Percentiles rank a stretch among this genome's conserved stretches.
Evolutionary conservation across 225 moss, liverwort and hornwort species (phyloP).

Genomic region (Antitrichia curtipendula): DNA sequence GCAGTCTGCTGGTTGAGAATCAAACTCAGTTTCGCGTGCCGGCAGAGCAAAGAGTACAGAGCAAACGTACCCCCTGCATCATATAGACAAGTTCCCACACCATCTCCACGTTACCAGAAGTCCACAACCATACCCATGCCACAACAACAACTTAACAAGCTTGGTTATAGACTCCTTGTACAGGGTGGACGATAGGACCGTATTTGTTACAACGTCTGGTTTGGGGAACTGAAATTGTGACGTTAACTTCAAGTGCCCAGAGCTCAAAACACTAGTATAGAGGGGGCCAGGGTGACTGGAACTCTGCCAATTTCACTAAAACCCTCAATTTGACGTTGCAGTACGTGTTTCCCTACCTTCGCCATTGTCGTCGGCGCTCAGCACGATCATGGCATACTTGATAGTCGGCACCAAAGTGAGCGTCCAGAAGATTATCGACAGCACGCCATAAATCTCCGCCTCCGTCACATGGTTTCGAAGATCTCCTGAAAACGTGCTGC

Average conservation of each 20-base stretch:
- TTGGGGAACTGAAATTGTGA: not conserved
- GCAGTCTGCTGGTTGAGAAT: slow-evolving; percentile 66
- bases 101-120: not conserved
- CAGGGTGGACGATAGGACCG: not conserved
- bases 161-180: not conserved
- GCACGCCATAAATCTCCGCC: slow-evolving; percentile 47
- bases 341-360: slow-evolving; percentile 37
- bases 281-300: not conserved
- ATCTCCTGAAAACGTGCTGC: slow-evolving; percentile 55
- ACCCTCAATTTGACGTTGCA: not conserved
- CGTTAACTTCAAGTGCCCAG: not conserved
- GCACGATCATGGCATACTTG: slow-evolving; percentile 61
- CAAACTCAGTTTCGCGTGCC: slow-evolving; percentile 61
- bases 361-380: slow-evolving; percentile 66
- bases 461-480: slow-evolving; percentile 13
- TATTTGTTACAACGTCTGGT: not conserved
- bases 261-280: not conserved
- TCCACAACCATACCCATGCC: not conserved
- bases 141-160: not conserved
- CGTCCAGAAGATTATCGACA: slow-evolving; percentile 73
- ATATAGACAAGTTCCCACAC: not conserved
- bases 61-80: slow-evolving; percentile 72
- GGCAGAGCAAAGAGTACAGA: slow-evolving; percentile 68
- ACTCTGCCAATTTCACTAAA: not conserved
- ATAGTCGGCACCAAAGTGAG: slow-evolving; percentile 61